A percentile compares a stretch with the other conserved stretches of the same genome.
These are phyloP conservation scores for Bipolaris bicolor DNA, from an alignment of 2,329 filamentous ascomycete species.

Conservation along the genomic window DNA sequence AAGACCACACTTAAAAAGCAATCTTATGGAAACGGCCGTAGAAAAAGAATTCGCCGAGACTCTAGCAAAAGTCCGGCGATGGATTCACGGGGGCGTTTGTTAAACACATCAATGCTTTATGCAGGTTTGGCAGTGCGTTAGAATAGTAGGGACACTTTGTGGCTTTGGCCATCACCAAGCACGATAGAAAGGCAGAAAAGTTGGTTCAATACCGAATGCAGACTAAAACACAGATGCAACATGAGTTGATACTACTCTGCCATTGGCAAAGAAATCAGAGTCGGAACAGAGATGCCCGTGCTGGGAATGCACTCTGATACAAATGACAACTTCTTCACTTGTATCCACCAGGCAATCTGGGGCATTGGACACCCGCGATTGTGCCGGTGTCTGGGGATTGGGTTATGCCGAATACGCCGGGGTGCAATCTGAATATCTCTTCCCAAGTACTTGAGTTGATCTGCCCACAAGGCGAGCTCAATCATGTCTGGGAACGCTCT, in stretches of 20 bases:
- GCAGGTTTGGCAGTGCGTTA: neutral
- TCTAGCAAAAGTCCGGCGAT: neutral
- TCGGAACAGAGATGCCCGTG: neutral
- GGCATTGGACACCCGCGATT: constrained; percentile 1
- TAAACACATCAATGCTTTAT: neutral
- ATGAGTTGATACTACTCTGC: neutral
- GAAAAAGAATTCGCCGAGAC: neutral
- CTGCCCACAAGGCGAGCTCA: constrained; percentile 13
- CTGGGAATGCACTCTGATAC: neutral
- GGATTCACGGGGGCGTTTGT: neutral
- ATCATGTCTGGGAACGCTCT: constrained; percentile 2
- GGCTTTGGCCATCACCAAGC: neutral
- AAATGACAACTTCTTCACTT: neutral
- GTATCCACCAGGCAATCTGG: neutral
- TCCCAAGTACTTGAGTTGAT: constrained; percentile 17
- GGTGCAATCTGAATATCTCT: constrained; percentile 11
- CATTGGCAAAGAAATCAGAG: neutral
- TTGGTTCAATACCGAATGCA: neutral
- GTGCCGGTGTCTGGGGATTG: constrained; percentile 4
- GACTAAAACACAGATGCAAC: neutral
- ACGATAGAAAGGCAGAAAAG: neutral
- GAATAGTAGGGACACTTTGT: neutral
- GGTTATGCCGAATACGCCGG: constrained; percentile 3
- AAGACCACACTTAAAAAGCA: neutral
- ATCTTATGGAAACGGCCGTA: neutral